Base-by-base conservation (phyloP, 768 basidiomycete species). In the Lactarius trivialis region DNA sequence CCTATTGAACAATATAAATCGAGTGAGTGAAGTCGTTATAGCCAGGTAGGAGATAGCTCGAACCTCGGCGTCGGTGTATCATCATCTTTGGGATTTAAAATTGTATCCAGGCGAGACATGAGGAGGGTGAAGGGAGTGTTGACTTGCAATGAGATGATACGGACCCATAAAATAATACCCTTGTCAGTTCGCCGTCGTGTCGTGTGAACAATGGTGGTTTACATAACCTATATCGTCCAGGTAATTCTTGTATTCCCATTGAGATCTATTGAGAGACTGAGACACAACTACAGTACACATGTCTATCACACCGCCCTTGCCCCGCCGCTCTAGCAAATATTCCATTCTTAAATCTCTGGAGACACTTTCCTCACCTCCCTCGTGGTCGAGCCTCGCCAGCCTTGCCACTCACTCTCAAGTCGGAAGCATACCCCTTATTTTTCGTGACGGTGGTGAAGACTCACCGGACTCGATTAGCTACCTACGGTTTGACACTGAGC, bases 51-150 rank as follows among this genome's bases (percentile, higher is more conserved):
- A 33, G 48, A 32, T 19, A 4, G 19, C 2, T n/a, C 65, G 5
- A 41, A 59, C 65, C 65, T 66, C 49, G 50, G 49, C n/a, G 28
- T 21, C 2, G 55, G 24, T 36, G 15, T 49, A 24, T 28, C 36
- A 48, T 57, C 58, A 2, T 34, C 55, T 54, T 67, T 57, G 17
- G 67, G 67, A 37, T 67, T 67, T 11, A 67, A 39, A 6, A 67
- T 67, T 32, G 65, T 63, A 55, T 62, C 58, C 39, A 67, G 58
- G 39, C 64, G 67, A 39, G 66, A 67, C 67, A 67, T 67, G 51
- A 56, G 26, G 30, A 48, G 19, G 26, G n/a, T 26, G 19, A 41
- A 19, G 43, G 48, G 48, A n/a, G 21, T 8, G 34, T 24, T 30
- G 17, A 19, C 32, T 26, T 32, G 61, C n/a, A 50, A 34, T 8